Conservation (phyloP, 768 basidiomycete genomes). For the Amanita brunnescens region DNA sequence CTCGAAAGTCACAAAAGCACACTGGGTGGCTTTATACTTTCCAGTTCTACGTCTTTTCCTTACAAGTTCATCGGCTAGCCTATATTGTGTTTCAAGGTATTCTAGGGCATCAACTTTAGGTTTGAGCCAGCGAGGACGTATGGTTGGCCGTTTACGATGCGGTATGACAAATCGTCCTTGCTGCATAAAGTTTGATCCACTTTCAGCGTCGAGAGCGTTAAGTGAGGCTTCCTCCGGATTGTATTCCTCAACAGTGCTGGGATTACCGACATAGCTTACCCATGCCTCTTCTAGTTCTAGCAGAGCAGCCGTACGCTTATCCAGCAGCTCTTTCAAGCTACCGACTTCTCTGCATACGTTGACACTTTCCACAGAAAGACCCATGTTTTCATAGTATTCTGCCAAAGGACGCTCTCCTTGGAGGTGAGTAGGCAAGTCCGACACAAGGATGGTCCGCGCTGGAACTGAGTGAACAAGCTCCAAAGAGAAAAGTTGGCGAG, state of each 20-base stretch:
- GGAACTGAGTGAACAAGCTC: conserved; percentile 94
- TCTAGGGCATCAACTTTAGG: conserved; percentile 84
- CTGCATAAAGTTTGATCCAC: conserved; percentile 30
- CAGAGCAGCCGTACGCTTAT: conserved; percentile 73
- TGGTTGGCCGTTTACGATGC: conserved; percentile 65
- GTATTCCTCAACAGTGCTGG: conserved; percentile 76
- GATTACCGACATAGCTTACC: conserved; percentile 91
- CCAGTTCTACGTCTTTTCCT: conserved; percentile 61
- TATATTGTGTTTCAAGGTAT: conserved; percentile 73
- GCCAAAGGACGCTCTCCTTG: conserved; percentile 80
- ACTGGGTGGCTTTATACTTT: conserved; percentile 72
- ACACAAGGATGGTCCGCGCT: conserved; percentile 86
- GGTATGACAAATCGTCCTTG: conserved; percentile 55
- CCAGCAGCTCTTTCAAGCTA: conserved; percentile 61
- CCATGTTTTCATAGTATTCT: conserved; percentile 90
- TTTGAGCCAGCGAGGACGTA: conserved; percentile 68
- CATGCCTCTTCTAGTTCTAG: conserved; percentile 76
- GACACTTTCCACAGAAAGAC: conserved; percentile 85
- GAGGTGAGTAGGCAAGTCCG: conserved; percentile 75
- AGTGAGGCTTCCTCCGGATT: conserved; percentile 56
- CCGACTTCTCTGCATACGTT: conserved; percentile 81
- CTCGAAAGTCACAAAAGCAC: conserved; percentile 95
- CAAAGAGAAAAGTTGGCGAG: conserved; percentile 88
- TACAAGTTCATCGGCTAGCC: conserved; percentile 76
- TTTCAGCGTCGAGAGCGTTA: conserved; percentile 42